These are phyloP conservation scores for Quercus alba DNA, from an alignment of 306 rosid genomes.

Conservation along the genomic window DNA sequence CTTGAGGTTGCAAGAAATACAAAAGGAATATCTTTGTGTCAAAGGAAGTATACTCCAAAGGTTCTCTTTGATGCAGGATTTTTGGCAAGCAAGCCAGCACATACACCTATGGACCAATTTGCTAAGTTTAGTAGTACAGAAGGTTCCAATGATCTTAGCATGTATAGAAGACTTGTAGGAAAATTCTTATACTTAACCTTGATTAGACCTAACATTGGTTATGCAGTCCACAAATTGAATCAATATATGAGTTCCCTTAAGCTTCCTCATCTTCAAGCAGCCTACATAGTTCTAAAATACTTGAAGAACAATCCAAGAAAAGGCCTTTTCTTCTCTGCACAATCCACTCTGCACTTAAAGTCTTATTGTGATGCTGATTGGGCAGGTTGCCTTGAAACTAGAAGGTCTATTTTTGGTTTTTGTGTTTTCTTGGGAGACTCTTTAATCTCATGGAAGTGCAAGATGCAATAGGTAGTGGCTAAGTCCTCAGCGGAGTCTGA, in stretches of 20 bases:
- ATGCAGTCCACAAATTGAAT: background rate
- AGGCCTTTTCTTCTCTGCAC: background rate
- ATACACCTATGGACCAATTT: background rate
- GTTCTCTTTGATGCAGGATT: background rate
- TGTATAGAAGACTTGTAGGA: background rate
- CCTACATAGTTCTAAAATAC: background rate
- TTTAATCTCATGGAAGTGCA: background rate
- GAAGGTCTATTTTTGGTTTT: background rate
- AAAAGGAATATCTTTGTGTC: background rate
- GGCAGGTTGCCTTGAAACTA: background rate
- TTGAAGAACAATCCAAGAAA: background rate
- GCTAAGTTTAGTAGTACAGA: background rate
- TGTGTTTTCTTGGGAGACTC: background rate
- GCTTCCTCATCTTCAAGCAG: background rate
- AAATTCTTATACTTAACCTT: background rate
- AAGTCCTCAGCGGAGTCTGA: background rate
- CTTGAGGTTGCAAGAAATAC: background rate
- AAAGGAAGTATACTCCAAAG: background rate
- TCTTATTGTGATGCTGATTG: background rate
- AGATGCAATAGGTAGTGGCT: background rate
- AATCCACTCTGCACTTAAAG: background rate
- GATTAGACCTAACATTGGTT: background rate
- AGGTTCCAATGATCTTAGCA: background rate
- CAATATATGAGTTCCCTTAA: background rate
- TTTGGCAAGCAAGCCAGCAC: background rate